Conservation (phyloP, 2,329 filamentous ascomycete species). For the Paecilomyces niveus region DNA sequence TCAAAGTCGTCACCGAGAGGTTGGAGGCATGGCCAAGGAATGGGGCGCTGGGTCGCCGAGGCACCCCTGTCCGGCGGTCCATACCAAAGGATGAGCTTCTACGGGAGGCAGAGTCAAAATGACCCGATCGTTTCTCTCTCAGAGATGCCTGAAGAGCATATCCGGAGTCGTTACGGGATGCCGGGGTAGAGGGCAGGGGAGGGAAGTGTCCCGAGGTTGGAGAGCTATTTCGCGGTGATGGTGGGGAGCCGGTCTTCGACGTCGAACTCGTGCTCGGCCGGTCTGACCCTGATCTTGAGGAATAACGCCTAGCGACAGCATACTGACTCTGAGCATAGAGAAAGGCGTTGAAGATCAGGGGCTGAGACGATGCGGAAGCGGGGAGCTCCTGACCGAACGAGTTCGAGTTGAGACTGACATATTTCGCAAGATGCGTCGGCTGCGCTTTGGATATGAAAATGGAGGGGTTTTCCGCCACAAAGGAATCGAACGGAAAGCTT, state of each 20-base stretch:
- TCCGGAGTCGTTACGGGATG: constrained; percentile 87
- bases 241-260: constrained; percentile 45
- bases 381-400: constrained; percentile 66
- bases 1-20: constrained; percentile 38
- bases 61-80: constrained; percentile 54
- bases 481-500: constrained; percentile 83
- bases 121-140: constrained; percentile 87
- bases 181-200: constrained; percentile 64
- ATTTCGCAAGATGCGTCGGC: constrained; percentile 69
- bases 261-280: constrained; percentile 68
- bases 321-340: constrained; percentile 64
- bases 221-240: constrained; percentile 56
- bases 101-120: constrained; percentile 75
- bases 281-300: constrained; percentile 43
- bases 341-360: constrained; percentile 87
- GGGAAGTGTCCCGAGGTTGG: constrained; percentile 74
- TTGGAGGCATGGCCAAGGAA: constrained; percentile 58
- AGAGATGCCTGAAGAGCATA: constrained; percentile 80
- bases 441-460: constrained; percentile 68
- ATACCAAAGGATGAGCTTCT: constrained; percentile 90
- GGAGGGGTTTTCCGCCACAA: constrained; percentile 75
- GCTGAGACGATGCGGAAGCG: constrained; percentile 43
- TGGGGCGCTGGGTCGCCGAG: constrained; percentile 60
- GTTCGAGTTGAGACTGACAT: constrained; percentile 82
- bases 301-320: constrained; percentile 37